Conservation (phyloP, 805 yeast genomes). For the Naumovozyma baii region DNA sequence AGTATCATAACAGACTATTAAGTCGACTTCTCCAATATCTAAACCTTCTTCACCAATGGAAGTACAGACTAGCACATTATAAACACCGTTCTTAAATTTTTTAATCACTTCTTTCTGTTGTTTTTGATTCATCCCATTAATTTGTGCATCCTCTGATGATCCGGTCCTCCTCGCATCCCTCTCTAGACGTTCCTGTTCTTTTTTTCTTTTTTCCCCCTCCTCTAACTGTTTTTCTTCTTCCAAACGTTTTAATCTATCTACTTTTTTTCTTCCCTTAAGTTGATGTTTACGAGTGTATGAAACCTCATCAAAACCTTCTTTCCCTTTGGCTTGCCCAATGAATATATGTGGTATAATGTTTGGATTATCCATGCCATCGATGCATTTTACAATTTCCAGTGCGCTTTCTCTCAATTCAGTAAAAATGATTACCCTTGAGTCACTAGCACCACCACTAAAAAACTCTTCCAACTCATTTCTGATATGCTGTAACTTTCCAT, state of each 20-base stretch:
- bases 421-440: slow-evolving; percentile 75
- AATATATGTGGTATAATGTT: slow-evolving; percentile 67
- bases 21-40: slow-evolving; percentile 95
- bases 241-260: slow-evolving; percentile 26
- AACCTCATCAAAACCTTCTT: slow-evolving; percentile 56
- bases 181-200: slow-evolving; percentile 28
- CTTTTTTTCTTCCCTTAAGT: slow-evolving; percentile 37
- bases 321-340: slow-evolving; percentile 82
- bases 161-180: slow-evolving; percentile 38
- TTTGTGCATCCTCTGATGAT: slow-evolving; percentile 67
- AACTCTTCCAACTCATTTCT: slow-evolving; percentile 50
- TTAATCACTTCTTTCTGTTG: slow-evolving; percentile 71
- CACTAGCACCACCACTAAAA: slow-evolving; percentile 35
- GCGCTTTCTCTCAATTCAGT: slow-evolving; percentile 89
- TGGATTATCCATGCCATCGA: slow-evolving; percentile 36
- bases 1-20: slow-evolving; percentile 87
- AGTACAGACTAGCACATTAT: slow-evolving; percentile 84
- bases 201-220: slow-evolving; percentile 27
- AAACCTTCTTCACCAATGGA: slow-evolving; percentile 98
- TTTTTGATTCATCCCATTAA: slow-evolving; percentile 84
- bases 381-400: slow-evolving; percentile 62
- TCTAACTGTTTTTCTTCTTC: slow-evolving; percentile 26
- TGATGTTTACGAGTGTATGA: slow-evolving; percentile 36
- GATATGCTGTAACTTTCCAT: slow-evolving; percentile 60
- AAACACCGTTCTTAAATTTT: slow-evolving; percentile 60